Evolutionary conservation across 805 yeast genomes (phyloP).

Genomic region (Pichia heedii): DNA sequence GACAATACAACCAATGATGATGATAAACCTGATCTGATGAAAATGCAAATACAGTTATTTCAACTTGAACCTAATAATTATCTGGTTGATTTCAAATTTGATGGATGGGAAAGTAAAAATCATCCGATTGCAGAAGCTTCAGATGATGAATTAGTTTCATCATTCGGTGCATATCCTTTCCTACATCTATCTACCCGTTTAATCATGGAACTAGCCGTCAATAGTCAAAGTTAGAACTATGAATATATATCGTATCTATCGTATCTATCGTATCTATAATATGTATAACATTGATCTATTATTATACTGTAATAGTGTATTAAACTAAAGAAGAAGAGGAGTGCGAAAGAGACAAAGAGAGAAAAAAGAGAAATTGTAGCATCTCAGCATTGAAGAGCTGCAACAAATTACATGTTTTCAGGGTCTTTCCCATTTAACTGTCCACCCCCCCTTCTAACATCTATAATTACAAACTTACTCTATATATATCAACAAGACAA

Average conservation of each 20-base stretch:
- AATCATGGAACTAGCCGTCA: slow-evolving; percentile 95
- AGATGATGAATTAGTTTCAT: slow-evolving; percentile 65
- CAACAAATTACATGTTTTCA: no score
- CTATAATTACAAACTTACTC: no score
- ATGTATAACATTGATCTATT: no score
- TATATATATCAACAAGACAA: neutral
- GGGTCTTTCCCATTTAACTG: no score
- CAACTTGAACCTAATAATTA: slow-evolving; percentile 95
- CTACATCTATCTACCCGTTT: slow-evolving; percentile 84
- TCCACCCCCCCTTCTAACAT: no score
- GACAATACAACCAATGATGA: slow-evolving; percentile 11
- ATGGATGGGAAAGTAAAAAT: slow-evolving; percentile 76
- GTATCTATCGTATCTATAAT: no score
- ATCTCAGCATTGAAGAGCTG: no score
- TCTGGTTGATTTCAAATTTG: slow-evolving; percentile 93
- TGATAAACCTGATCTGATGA: slow-evolving; percentile 69
- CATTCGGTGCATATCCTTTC: slow-evolving; percentile 94
- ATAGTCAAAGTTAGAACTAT: slow-evolving; percentile 47
- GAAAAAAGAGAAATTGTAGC: no score
- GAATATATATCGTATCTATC: neutral
- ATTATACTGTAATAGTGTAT: no score
- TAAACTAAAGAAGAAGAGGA: no score
- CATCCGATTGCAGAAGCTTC: neutral
- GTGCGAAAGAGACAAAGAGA: no score
- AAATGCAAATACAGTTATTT: slow-evolving; percentile 93